phyloP scores from a whole-genome alignment of 2,329 filamentous ascomycete genomes.

The Ustilaginoidea virens region DNA sequence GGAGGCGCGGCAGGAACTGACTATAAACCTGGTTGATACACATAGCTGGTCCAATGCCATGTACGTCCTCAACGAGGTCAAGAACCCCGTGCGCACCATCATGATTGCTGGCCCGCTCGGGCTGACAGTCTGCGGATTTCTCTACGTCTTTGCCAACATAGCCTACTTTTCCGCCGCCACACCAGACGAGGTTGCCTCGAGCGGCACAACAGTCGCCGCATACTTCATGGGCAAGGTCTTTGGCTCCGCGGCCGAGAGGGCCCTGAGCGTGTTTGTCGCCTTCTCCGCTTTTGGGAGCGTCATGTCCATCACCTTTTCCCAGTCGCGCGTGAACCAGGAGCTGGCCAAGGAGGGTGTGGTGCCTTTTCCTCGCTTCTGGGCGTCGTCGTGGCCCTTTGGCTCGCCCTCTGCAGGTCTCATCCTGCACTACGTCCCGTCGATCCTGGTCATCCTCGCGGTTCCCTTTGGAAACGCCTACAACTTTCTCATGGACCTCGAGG shows the following conservation, averaged over 20 bases:
- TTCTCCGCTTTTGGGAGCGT: slow-evolving; percentile 48
- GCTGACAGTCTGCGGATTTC: slow-evolving; percentile 39
- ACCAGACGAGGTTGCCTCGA: slow-evolving; percentile 38
- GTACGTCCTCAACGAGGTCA: slow-evolving; percentile 44
- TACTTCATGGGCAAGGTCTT: slow-evolving; percentile 48
- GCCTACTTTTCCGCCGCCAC: slow-evolving; percentile 50
- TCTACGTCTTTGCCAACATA: slow-evolving; percentile 49
- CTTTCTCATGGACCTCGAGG: slow-evolving; percentile 40
- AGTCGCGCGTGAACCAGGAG: slow-evolving; percentile 46
- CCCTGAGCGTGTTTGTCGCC: slow-evolving; percentile 40
- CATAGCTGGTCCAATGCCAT: slow-evolving; percentile 43
- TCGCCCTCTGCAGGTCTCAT: slow-evolving; percentile 35
- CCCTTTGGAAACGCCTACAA: slow-evolving; percentile 55
- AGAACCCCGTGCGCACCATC: slow-evolving; percentile 37
- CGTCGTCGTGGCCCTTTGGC: slow-evolving; percentile 52
- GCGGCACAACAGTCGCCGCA: slow-evolving; percentile 44
- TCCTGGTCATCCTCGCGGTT: slow-evolving; percentile 47
- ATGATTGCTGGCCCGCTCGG: slow-evolving; percentile 41
- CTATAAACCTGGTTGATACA: not conserved
- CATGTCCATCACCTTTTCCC: slow-evolving; percentile 42
- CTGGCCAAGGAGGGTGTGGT: slow-evolving; percentile 55
- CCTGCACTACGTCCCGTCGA: slow-evolving; percentile 13
- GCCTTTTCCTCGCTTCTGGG: slow-evolving; percentile 51
- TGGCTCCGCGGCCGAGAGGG: slow-evolving; percentile 33
- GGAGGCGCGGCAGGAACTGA: not conserved